phyloP scores from a whole-genome alignment of 176 grass and related monocot species.

The Echinochloa phyllopogon region DNA sequence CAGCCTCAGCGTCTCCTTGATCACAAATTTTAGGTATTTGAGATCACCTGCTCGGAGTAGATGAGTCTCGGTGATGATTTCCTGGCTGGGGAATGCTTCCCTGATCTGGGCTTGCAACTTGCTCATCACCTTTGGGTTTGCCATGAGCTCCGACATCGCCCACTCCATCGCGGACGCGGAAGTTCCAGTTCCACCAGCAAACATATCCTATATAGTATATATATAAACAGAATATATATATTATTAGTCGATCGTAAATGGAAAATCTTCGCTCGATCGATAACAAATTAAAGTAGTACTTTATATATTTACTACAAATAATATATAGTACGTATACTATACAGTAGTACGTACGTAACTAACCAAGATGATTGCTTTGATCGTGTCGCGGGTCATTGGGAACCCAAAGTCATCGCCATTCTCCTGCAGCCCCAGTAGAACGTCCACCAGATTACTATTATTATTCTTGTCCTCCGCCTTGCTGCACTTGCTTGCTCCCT shows the following conservation, averaged over 20 bases:
- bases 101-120: conserved; percentile 48
- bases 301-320: too few relatives aligned
- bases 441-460: conserved; percentile 34
- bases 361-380: conserved; percentile 35
- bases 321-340: too few relatives aligned
- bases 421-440: conserved; percentile 27
- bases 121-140: conserved; percentile 29
- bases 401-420: conserved; percentile 8
- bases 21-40: conserved; percentile 46
- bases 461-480: not conserved
- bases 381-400: conserved; percentile 4
- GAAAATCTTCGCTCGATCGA: too few relatives aligned
- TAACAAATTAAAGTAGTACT: too few relatives aligned
- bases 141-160: not conserved
- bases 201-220: not conserved
- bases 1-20: conserved; percentile 15
- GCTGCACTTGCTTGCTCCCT: not conserved
- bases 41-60: conserved; percentile 4
- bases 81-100: conserved; percentile 7
- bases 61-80: conserved; percentile 21
- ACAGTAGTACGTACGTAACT: not conserved
- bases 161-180: not conserved
- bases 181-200: not conserved
- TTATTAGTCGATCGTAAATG: too few relatives aligned
- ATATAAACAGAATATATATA: too few relatives aligned